Evolutionary conservation across 1,284 basidiomycete species (phyloP), one percentile per base, ranked within the genome.

Genomic region (Leccinum griseonigrum): DNA sequence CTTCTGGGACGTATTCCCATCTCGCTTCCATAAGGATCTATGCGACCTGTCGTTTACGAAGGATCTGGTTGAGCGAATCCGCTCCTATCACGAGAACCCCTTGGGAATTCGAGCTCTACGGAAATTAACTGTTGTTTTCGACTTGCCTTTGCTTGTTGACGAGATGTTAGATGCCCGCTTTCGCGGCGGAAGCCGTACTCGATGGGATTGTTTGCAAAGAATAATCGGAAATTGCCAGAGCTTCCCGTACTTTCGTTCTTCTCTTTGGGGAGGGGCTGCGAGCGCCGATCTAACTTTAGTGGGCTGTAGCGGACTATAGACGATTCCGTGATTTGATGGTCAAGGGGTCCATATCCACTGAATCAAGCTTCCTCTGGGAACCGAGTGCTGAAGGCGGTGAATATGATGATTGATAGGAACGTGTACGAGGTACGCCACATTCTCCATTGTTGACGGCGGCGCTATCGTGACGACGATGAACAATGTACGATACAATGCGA

Each of bases 1-100:
- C 90, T 18, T 78, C 75, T 59, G 85, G 85, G 26, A 73, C 74
- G 54, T 90, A 88, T 69, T 85, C 84, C 0, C 84, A 87, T 72
- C 79, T 90, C 31, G 81, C 84, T 16, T 91, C 87, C 69, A 79
- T 94, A 63, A 87, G 87, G 70, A 82, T 95, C 36, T 91, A 94
- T 71, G 91, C 92, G 22, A 92, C 86, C 52, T 94, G 92, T 75
- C 82, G 92, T 31, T 74, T 95, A 63, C 78, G 90, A 63, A 79
- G 92, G 65, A 84, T 95, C 57, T 95, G 92, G 91, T 85, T 94
- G 75, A 84, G 83, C 63, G 83, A 87, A 60, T 75, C 73, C 57
- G 80, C 80, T 5, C 80, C 83, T 56, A 75, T 76, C 62, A 65
- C 69, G 31, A 68, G 68, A 70, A 84, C 80, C 9, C 87, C 90